A percentile compares a stretch with the other conserved stretches of the same genome.
Conservation (phyloP, 192 early-diverging fungal species). For the Podila verticillata region DNA sequence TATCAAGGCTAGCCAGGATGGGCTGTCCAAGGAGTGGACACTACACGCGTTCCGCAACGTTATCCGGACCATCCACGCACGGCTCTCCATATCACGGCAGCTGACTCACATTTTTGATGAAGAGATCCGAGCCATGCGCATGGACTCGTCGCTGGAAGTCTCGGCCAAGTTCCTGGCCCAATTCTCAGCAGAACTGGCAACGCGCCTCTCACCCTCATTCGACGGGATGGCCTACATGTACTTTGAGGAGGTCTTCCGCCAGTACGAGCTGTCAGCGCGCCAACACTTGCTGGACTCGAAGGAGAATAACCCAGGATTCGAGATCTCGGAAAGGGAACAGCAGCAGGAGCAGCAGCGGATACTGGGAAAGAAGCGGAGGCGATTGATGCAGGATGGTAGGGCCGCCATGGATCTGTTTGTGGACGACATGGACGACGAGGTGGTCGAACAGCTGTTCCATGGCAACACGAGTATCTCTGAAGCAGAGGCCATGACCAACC, state of each 20-base stretch:
- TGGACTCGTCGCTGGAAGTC: constrained; percentile 19
- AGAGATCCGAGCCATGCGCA: not conserved
- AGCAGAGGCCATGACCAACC: not conserved
- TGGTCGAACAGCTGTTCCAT: constrained; percentile 34
- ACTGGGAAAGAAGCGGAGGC: constrained; percentile 33
- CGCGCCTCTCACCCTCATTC: constrained; percentile 27
- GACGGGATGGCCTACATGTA: constrained; percentile 32
- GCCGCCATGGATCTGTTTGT: constrained; percentile 42
- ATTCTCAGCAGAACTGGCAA: constrained; percentile 26
- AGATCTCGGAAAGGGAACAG: not conserved
- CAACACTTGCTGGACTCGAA: no score
- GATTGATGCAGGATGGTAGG: constrained; percentile 35
- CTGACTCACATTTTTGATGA: constrained; percentile 25
- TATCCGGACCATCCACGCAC: constrained; percentile 13
- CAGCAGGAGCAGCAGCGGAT: constrained; percentile 10
- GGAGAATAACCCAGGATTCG: not conserved
- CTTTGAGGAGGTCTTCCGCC: constrained; percentile 28
- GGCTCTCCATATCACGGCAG: constrained; percentile 6
- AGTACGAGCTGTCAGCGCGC: not conserved
- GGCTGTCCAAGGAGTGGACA: constrained; percentile 18
- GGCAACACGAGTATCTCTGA: not conserved
- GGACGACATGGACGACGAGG: constrained; percentile 33
- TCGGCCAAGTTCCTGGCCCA: constrained; percentile 22
- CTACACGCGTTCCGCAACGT: constrained; percentile 23
- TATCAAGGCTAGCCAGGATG: not conserved